Conservation (phyloP, 1,284 basidiomycete genomes). For the Melanopsichium pennsylvanicum region DNA sequence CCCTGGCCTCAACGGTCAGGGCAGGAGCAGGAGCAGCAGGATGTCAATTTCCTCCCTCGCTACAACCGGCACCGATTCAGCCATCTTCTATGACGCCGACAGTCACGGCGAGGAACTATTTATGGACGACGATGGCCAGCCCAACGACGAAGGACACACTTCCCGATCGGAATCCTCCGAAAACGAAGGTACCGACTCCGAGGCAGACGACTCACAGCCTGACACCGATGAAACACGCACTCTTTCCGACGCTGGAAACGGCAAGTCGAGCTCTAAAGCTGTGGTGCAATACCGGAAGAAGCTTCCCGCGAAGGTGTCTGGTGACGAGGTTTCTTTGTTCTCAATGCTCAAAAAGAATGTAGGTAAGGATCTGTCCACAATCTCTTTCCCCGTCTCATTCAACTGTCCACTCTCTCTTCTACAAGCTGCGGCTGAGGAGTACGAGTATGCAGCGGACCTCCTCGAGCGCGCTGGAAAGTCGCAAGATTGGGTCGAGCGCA, state of each 20-base stretch:
- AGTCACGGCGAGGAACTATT: conserved; percentile 47
- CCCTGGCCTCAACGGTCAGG: background rate
- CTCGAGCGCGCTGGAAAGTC: conserved; percentile 59
- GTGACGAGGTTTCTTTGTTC: conserved; percentile 86
- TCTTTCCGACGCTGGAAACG: conserved; percentile 11
- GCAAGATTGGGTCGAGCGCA: conserved; percentile 57
- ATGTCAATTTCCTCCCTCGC: conserved; percentile 49
- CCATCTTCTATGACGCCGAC: conserved; percentile 62
- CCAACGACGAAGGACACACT: conserved; percentile 42
- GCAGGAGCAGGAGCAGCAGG: conserved; percentile 16
- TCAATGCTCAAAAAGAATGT: conserved; percentile 89
- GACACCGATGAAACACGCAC: conserved; percentile 32
- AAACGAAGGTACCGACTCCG: conserved; percentile 57
- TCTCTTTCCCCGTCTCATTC: conserved; percentile 66
- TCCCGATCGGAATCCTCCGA: conserved; percentile 55
- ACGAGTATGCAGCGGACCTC: conserved; percentile 63
- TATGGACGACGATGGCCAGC: conserved; percentile 45
- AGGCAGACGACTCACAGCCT: conserved; percentile 58
- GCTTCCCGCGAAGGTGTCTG: conserved; percentile 72
- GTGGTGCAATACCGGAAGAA: conserved; percentile 63
- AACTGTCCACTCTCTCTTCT: conserved; percentile 64
- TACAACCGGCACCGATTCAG: conserved; percentile 52
- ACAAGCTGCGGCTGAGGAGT: conserved; percentile 64
- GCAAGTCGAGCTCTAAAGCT: background rate
- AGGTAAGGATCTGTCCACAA: conserved; percentile 65